Percentiles rank a stretch among this genome's conserved stretches.
Conservation (phyloP, 2,329 filamentous ascomycete genomes). For the Diaporthe caulivora region DNA sequence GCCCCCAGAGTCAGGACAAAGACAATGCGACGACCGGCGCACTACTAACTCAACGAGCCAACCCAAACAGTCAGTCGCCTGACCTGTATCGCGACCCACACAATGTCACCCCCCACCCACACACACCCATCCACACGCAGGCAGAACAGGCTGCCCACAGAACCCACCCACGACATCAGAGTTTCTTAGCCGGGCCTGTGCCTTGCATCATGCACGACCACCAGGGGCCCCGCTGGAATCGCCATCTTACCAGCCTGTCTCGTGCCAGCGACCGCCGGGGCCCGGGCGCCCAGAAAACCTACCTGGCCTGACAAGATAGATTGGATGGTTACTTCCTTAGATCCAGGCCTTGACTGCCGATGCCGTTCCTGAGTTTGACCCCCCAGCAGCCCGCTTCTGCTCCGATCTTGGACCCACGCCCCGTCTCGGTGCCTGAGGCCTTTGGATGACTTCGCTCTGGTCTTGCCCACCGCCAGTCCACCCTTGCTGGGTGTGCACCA, state of each 20-base stretch:
- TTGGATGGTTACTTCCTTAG: slow-evolving; percentile 16
- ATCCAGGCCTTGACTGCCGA: slow-evolving; percentile 12
- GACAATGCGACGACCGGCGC: slow-evolving; percentile 4
- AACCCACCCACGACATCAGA: slow-evolving; percentile 22
- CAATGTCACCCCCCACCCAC: slow-evolving; percentile 33
- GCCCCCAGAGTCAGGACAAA: neutral
- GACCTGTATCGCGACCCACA: slow-evolving; percentile 32
- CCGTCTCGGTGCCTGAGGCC: neutral
- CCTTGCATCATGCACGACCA: slow-evolving; percentile 39
- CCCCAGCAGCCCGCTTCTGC: neutral
- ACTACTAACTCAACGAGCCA: neutral
- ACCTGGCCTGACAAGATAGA: slow-evolving; percentile 4
- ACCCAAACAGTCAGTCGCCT: slow-evolving; percentile 20
- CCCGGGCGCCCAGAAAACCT: slow-evolving; percentile 1
- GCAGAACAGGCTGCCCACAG: slow-evolving; percentile 6
- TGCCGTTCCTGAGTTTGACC: slow-evolving; percentile 20
- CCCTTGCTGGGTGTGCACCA: neutral
- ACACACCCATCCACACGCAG: neutral
- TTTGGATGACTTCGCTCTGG: neutral
- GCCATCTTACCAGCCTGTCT: slow-evolving; percentile 4
- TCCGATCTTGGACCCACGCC: neutral
- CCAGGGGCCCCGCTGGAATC: slow-evolving; percentile 6
- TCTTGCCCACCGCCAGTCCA: neutral
- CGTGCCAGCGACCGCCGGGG: slow-evolving; percentile 7
- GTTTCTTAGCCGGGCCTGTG: slow-evolving; percentile 33